Percentiles rank a stretch among this genome's conserved stretches.
Conservation (phyloP, 1,284 basidiomycete species). For the Apiotrichum domesticum region DNA sequence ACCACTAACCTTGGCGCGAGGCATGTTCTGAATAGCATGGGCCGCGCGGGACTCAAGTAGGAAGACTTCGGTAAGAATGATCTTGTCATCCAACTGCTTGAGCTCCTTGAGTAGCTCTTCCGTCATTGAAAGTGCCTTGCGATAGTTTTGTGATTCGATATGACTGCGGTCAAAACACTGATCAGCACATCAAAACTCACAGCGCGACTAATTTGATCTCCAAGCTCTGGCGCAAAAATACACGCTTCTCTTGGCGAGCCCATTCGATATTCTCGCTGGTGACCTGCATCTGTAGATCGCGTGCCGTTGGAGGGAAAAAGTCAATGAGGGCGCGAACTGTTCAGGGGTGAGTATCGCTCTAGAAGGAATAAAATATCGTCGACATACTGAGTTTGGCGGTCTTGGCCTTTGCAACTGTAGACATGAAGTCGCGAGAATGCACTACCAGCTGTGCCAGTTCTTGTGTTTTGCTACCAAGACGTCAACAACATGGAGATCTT, state of each 20-base stretch:
- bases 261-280: constrained; percentile 87
- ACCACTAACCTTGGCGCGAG: constrained; percentile 74
- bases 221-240: constrained; percentile 90
- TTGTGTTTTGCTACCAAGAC: constrained; percentile 63
- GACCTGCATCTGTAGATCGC: constrained; percentile 75
- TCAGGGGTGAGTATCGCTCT: no score
- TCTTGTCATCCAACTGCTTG: constrained; percentile 92
- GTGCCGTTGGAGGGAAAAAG: constrained; percentile 73
- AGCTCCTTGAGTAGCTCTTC: constrained; percentile 82
- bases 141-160: constrained; percentile 70
- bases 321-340: constrained; percentile 86
- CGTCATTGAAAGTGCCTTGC: constrained; percentile 73
- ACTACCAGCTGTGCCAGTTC: constrained; percentile 83
- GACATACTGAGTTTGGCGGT: constrained; percentile 88
- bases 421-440: constrained; percentile 82
- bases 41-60: constrained; percentile 87
- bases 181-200: constrained; percentile 50
- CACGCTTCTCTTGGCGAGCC: constrained; percentile 86
- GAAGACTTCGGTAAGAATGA: constrained; percentile 95
- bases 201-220: constrained; percentile 83
- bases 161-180: constrained; percentile 49
- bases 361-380: no score
- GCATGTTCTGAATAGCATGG: constrained; percentile 81
- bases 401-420: constrained; percentile 93
- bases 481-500: constrained; percentile 1